Evolutionary conservation across 129 eudicot species (phyloP).

Genomic region (Smallanthus sonchifolius): DNA sequence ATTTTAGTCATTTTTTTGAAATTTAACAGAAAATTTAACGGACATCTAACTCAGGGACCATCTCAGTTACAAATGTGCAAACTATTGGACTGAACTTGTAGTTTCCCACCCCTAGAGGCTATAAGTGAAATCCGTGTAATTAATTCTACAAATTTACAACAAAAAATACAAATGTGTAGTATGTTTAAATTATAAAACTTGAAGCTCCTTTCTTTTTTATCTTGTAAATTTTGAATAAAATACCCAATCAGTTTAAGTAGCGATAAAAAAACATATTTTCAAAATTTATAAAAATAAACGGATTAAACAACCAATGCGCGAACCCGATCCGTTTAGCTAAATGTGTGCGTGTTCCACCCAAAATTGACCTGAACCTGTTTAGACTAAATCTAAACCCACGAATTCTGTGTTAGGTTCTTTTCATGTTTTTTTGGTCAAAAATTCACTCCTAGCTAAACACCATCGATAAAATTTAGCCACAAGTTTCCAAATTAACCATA

Average conservation of each 20-base stretch:
- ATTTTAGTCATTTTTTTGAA: too few relatives aligned
- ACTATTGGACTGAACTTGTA: too few relatives aligned
- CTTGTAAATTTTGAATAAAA: too few relatives aligned
- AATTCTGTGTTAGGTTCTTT: too few relatives aligned
- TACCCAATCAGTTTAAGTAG: background rate
- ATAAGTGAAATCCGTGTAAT: too few relatives aligned
- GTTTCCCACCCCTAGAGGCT: too few relatives aligned
- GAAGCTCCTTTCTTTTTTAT: background rate
- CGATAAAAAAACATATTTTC: background rate
- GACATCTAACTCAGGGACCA: too few relatives aligned
- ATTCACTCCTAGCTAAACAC: background rate
- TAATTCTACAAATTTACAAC: too few relatives aligned
- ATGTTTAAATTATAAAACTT: too few relatives aligned
- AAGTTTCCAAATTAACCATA: slow-evolving; percentile 4
- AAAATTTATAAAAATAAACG: background rate
- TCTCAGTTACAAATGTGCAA: too few relatives aligned
- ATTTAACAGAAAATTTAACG: too few relatives aligned
- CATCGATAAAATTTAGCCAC: background rate
- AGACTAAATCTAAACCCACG: background rate
- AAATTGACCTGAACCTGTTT: background rate
- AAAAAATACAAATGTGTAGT: background rate
- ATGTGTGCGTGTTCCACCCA: background rate
- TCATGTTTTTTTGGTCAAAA: too few relatives aligned
- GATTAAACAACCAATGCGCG: background rate
- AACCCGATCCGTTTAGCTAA: background rate